Evolutionary conservation across 805 yeast genomes (phyloP).

Genomic region (Candida qinlingensis): DNA sequence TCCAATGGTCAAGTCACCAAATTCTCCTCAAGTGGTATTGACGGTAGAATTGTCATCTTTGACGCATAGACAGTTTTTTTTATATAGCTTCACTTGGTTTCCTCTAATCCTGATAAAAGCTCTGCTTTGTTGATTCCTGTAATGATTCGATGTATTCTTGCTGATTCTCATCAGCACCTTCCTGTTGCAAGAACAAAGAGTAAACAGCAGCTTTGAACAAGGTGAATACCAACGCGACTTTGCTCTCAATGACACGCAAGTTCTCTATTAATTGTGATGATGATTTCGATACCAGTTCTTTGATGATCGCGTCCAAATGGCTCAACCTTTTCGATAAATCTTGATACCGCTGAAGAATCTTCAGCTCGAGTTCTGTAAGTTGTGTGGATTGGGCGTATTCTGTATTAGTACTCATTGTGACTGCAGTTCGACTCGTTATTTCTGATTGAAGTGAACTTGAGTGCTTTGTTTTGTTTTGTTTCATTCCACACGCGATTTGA

Average conservation of each 20-base stretch:
- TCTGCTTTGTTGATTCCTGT: slow-evolving; percentile 20
- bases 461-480: background rate
- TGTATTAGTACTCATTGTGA: slow-evolving; percentile 1
- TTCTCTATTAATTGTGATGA: slow-evolving; percentile 38
- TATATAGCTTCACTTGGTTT: background rate
- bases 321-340: slow-evolving; percentile 29
- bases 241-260: slow-evolving; percentile 55
- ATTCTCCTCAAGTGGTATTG: slow-evolving; percentile 77
- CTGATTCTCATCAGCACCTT: slow-evolving; percentile 18
- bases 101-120: slow-evolving; percentile 9
- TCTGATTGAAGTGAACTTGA: background rate
- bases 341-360: slow-evolving; percentile 35
- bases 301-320: slow-evolving; percentile 21
- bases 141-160: slow-evolving; percentile 11
- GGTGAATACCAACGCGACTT: slow-evolving; percentile 60
- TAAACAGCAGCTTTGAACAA: slow-evolving; percentile 68
- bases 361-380: slow-evolving; percentile 30
- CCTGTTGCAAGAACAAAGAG: slow-evolving; percentile 51
- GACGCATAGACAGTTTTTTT: slow-evolving; percentile 25
- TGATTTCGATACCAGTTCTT: slow-evolving; percentile 19
- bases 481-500: background rate
- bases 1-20: slow-evolving; percentile 42
- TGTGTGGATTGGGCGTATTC: slow-evolving; percentile 25
- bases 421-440: background rate
- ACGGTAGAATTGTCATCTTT: slow-evolving; percentile 86